A percentile compares a stretch with the other conserved stretches of the same genome.
phyloP scores from a whole-genome alignment of 306 rosid species.

The Canavalia gladiata region DNA sequence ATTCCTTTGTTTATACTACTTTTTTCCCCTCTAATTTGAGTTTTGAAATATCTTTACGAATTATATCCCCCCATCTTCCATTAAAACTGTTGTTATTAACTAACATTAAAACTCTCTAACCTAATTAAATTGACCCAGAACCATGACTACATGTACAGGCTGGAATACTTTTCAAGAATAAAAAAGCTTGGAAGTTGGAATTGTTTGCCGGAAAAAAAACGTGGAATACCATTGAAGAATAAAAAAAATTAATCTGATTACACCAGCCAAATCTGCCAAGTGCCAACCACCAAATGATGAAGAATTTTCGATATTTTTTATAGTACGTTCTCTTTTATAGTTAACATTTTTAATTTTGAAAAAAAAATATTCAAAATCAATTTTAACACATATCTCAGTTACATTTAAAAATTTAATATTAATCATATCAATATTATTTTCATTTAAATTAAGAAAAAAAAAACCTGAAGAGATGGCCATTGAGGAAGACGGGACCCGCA shows the following conservation, averaged over 20 bases:
- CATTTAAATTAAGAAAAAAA: too few relatives aligned
- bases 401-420: too few relatives aligned
- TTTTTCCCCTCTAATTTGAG: neutral
- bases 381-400: too few relatives aligned
- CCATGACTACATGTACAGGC: neutral
- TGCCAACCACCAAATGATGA: neutral
- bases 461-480: neutral
- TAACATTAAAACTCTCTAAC: neutral
- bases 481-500: slow-evolving; percentile 41
- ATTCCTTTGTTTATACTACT: neutral
- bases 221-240: neutral
- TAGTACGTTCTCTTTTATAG: too few relatives aligned
- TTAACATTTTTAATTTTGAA: too few relatives aligned
- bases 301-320: too few relatives aligned
- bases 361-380: too few relatives aligned
- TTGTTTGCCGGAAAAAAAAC: too few relatives aligned
- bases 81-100: neutral
- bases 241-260: neutral
- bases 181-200: neutral
- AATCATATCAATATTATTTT: too few relatives aligned
- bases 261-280: neutral
- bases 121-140: neutral
- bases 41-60: neutral
- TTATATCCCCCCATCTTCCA: neutral
- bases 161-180: neutral